A percentile compares a stretch with the other conserved stretches of the same genome.
phyloP scores from a whole-genome alignment of 1,139 yeast genomes.

The Starmera stellimalicola region DNA sequence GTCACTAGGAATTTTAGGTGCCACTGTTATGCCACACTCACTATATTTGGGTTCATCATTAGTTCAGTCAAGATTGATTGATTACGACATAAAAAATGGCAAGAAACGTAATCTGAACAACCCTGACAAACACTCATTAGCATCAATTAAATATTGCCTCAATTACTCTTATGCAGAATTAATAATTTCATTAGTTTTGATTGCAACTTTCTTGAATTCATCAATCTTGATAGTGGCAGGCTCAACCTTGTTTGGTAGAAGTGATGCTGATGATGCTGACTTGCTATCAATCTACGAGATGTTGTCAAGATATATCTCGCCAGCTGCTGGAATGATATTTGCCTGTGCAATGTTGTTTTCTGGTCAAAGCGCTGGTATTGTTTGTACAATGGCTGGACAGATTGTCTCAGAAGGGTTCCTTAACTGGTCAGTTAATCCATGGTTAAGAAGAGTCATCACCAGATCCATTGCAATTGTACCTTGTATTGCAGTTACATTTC shows the following conservation, averaged over 20 bases:
- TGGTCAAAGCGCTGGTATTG: slow-evolving; percentile 98
- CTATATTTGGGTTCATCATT: slow-evolving; percentile 86
- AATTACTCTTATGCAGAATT: slow-evolving; percentile 68
- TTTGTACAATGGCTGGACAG: slow-evolving; percentile 96
- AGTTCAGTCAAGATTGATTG: slow-evolving; percentile 82
- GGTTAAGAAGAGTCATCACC: slow-evolving; percentile 74
- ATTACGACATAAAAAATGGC: slow-evolving; percentile 56
- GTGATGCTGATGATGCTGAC: slow-evolving; percentile 79
- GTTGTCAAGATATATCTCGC: slow-evolving; percentile 63
- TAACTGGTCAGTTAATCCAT: slow-evolving; percentile 79
- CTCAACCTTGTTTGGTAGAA: slow-evolving; percentile 59
- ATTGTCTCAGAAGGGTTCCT: slow-evolving; percentile 94
- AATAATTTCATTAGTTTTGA: slow-evolving; percentile 62
- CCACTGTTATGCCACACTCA: slow-evolving; percentile 97
- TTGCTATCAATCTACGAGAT: slow-evolving; percentile 75
- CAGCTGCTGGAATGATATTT: slow-evolving; percentile 88
- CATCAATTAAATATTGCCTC: slow-evolving; percentile 64
- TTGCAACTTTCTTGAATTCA: slow-evolving; percentile 78
- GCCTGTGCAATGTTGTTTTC: slow-evolving; percentile 87
- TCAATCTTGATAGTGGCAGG: slow-evolving; percentile 84
- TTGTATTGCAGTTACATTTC: slow-evolving; percentile 67
- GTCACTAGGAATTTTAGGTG: slow-evolving; percentile 88
- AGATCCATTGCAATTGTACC: slow-evolving; percentile 83
- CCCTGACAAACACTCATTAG: slow-evolving; percentile 47
- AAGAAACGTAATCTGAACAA: slow-evolving; percentile 23